Evolutionary conservation across 1,284 basidiomycete genomes (phyloP).

Genomic region (Sphaerobolus stellatus): DNA sequence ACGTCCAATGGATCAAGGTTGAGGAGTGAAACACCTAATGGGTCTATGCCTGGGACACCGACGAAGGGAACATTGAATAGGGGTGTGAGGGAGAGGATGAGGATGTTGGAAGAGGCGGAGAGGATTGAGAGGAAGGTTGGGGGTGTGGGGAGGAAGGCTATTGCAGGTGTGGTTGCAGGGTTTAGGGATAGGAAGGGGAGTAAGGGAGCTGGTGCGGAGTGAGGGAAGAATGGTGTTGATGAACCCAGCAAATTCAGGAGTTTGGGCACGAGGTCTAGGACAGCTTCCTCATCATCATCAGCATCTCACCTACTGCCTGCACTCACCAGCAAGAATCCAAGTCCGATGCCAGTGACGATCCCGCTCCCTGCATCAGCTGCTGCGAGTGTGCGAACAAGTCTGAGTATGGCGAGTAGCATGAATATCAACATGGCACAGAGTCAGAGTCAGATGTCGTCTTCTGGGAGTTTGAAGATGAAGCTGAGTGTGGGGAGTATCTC

Average conservation of each 20-base stretch:
- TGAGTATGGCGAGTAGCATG: too few species aligned
- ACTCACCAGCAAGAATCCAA: too few species aligned
- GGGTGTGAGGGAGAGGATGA: not conserved
- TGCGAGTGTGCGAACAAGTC: too few species aligned
- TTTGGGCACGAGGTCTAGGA: too few species aligned
- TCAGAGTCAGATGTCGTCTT: not conserved
- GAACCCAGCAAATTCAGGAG: too few species aligned
- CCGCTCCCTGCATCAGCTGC: not conserved
- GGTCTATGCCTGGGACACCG: not conserved
- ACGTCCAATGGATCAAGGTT: not conserved
- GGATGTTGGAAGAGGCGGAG: not conserved
- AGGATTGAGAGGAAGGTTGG: not conserved
- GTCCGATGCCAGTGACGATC: too few species aligned
- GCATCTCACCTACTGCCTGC: not conserved
- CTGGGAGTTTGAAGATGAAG: not conserved
- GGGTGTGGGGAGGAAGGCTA: not conserved
- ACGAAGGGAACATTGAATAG: not conserved
- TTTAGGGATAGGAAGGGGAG: too few species aligned
- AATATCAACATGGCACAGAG: too few species aligned
- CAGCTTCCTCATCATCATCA: too few species aligned
- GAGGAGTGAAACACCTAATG: not conserved
- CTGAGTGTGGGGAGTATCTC: not conserved
- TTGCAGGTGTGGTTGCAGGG: not conserved
- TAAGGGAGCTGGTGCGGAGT: not conserved
- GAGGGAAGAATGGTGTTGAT: not conserved